A percentile compares a stretch with the other conserved stretches of the same genome.
These are phyloP conservation scores for Eucalyptus curtisii DNA, from an alignment of 345 rosid genomes.

Conservation along the genomic window DNA sequence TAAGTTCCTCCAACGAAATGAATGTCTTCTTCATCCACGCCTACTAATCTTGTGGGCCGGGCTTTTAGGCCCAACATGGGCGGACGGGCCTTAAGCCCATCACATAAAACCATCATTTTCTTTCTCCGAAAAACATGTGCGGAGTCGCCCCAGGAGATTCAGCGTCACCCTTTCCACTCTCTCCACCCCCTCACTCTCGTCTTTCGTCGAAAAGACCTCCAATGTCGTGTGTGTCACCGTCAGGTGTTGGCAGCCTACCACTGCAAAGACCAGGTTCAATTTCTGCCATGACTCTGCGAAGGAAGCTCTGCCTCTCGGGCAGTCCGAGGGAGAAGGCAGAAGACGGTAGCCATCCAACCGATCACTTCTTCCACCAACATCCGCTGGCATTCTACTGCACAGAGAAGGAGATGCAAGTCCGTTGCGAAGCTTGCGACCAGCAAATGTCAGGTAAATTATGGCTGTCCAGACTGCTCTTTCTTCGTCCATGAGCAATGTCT, in stretches of 20 bases:
- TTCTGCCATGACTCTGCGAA: background rate
- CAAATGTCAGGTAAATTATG: background rate
- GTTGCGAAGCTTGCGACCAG: background rate
- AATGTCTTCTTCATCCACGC: too few relatives aligned
- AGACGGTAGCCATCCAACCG: background rate
- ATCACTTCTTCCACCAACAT: background rate
- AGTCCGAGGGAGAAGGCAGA: background rate
- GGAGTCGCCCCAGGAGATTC: background rate
- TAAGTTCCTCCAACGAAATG: too few relatives aligned
- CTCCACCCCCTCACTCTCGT: background rate
- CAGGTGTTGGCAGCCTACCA: background rate
- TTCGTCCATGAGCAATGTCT: background rate
- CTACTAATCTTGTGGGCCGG: too few relatives aligned
- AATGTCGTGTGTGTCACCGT: background rate
- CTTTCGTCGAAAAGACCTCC: too few relatives aligned
- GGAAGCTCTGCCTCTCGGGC: background rate
- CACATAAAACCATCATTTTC: too few relatives aligned
- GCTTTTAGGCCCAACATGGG: too few relatives aligned
- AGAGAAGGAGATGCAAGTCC: background rate
- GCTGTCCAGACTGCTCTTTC: background rate
- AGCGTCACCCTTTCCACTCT: background rate
- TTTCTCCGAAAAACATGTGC: background rate
- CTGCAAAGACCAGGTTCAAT: background rate
- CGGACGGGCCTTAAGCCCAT: too few relatives aligned
- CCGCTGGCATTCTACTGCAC: background rate